Evolutionary conservation across 2,329 filamentous ascomycete genomes (phyloP).

Genomic region (Claviceps africana): DNA sequence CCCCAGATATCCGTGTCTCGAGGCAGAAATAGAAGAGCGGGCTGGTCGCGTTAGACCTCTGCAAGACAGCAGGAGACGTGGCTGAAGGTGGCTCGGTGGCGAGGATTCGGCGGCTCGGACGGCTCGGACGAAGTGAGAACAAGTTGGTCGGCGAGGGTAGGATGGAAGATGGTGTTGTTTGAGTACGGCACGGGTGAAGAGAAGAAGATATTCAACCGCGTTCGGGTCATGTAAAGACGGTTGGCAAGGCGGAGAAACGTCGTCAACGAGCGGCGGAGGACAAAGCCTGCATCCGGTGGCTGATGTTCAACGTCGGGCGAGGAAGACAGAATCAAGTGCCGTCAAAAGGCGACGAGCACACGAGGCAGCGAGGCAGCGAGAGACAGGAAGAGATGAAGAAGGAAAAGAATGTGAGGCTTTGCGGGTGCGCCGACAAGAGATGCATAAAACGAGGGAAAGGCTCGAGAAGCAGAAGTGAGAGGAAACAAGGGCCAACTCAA

Average conservation of each 20-base stretch:
- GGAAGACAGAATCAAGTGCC: neutral
- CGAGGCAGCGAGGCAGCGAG: neutral
- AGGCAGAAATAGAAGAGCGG: neutral
- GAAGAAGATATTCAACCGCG: neutral
- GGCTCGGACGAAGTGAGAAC: neutral
- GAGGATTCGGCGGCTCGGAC: neutral
- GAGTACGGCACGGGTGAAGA: neutral
- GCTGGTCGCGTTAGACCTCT: neutral
- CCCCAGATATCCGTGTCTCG: neutral
- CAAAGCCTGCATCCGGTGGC: neutral
- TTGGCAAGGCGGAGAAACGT: neutral
- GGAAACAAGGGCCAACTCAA: neutral
- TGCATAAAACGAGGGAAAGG: neutral
- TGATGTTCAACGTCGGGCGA: constrained; percentile 3
- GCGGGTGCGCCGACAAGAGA: neutral
- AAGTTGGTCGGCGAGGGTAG: neutral
- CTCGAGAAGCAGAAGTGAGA: neutral
- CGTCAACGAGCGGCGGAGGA: neutral
- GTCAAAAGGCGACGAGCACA: neutral
- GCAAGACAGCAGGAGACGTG: neutral
- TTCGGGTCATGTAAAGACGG: constrained; percentile 1
- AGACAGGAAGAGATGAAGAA: neutral
- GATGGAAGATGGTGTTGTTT: neutral
- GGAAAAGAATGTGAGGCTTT: neutral
- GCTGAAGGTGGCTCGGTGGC: neutral